Evolutionary conservation across 495 filamentous ascomycete genomes (phyloP), one percentile per base, ranked within the genome.

Genomic region (Staphylotrichum tortipilum): DNA sequence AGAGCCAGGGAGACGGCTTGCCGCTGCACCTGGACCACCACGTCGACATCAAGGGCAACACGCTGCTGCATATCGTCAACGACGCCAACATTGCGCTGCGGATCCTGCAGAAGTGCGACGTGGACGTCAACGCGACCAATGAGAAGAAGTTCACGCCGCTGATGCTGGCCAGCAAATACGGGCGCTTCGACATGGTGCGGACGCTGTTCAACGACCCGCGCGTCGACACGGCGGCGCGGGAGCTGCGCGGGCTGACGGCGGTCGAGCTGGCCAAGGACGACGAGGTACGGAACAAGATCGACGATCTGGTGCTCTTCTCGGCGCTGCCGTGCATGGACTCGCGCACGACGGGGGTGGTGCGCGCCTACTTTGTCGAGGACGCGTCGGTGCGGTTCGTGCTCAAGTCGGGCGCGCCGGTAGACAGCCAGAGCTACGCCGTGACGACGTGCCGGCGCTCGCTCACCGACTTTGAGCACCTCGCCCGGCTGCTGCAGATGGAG

Each of bases 91-190:
- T 97, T 47, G 86, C 86, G 1, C 52, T 80, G 23, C 78, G 78
- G 30, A 86, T 95, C 21, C 69, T 99, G 3, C 71, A 82, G 45
- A 78, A 83, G 35, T 92, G 89, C 64, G 94, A 99, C 57, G 82
- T 88, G 15, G 89, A 97, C 62, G 86, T 89, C 30, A 99, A 99
- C 66, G 92, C 92, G 1, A 85, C 83, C 0, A 99, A 99, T 59
- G 94, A 97, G 60, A 95, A 89, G 71, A 84, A 77, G 40, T 97
- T 97, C 58, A 99, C 94, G 0, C 81, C 94, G 1, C 71, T 99
- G 44, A 99, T 99, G 94, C 86, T 97, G 48, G 91, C 90, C n/a
- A 95, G 89, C 73, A 99, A 99, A 67, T 99, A 95, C 59, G 92
- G 91, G 21, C 80, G 94, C 38, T 84, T 94, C 15, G 92, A 96